phyloP scores from a whole-genome alignment of 371 early-diverging fungal genomes.

The Mucor circinelloides region DNA sequence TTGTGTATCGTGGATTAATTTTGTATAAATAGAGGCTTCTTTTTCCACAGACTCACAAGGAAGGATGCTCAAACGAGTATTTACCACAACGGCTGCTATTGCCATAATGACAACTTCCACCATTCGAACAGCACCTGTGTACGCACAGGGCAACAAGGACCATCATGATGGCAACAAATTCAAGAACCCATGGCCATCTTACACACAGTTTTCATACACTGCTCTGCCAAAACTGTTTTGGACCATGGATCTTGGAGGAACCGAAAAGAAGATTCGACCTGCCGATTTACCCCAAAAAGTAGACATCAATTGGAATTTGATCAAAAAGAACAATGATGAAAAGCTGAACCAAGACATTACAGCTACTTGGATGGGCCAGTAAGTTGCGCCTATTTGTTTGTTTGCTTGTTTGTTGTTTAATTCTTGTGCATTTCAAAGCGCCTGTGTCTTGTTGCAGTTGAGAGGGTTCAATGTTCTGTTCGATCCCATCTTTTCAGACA shows the following conservation, averaged over 20 bases:
- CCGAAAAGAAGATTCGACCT: background rate
- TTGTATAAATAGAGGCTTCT: background rate
- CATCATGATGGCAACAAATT: slow-evolving; percentile 22
- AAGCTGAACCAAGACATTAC: slow-evolving; percentile 16
- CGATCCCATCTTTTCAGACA: slow-evolving; percentile 75
- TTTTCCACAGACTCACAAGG: background rate
- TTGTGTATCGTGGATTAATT: background rate
- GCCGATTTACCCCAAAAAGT: slow-evolving; percentile 19
- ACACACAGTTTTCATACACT: background rate
- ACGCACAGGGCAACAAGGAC: slow-evolving; percentile 18
- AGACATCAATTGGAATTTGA: slow-evolving; percentile 24
- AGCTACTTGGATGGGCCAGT: slow-evolving; percentile 51
- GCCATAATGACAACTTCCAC: background rate
- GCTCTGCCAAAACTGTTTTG: background rate
- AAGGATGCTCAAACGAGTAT: background rate
- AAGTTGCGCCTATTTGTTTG: slow-evolving; percentile 2
- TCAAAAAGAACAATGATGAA: slow-evolving; percentile 15
- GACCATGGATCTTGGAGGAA: background rate
- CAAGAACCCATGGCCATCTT: slow-evolving; percentile 31
- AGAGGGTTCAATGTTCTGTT: slow-evolving; percentile 69
- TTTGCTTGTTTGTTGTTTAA: background rate
- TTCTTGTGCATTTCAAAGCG: slow-evolving; percentile 31
- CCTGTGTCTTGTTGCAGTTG: slow-evolving; percentile 63
- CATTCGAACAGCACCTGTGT: background rate
- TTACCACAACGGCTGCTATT: slow-evolving; percentile 2